These are phyloP conservation scores for Massariosphaeria phaeospora DNA, from an alignment of 495 filamentous ascomycete genomes.

Conservation along the genomic window DNA sequence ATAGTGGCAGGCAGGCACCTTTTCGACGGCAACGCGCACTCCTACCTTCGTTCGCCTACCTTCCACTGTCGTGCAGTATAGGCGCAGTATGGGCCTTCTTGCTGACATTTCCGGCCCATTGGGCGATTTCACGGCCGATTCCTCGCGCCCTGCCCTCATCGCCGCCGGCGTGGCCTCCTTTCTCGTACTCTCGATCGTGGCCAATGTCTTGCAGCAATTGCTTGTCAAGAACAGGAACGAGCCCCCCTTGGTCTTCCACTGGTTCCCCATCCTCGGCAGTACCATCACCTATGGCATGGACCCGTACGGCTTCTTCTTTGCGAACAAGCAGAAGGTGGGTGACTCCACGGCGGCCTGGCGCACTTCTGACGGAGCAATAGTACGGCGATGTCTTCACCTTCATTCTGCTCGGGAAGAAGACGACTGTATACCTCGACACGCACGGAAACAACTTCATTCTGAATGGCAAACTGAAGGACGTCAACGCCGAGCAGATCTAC, in stretches of 20 bases:
- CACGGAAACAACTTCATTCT: constrained; percentile 62
- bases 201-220: constrained; percentile 42
- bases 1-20: no score
- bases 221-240: constrained; percentile 47
- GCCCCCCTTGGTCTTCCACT: constrained; percentile 62
- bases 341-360: neutral
- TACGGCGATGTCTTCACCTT: constrained; percentile 65
- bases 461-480: constrained; percentile 57
- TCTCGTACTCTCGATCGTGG: constrained; percentile 25
- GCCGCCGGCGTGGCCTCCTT: constrained; percentile 29
- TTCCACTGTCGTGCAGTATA: no score
- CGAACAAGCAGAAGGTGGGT: constrained; percentile 46
- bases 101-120: constrained; percentile 25
- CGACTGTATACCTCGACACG: constrained; percentile 57
- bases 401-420: constrained; percentile 59
- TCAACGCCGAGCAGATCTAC: constrained; percentile 63
- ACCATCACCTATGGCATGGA: constrained; percentile 63
- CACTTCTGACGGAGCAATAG: constrained; percentile 24
- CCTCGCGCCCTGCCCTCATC: constrained; percentile 17
- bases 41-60: no score
- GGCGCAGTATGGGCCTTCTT: constrained; percentile 28
- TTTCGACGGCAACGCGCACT: no score
- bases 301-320: constrained; percentile 58
- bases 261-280: constrained; percentile 58
- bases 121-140: constrained; percentile 16